Conservation (phyloP, 305 asterid species). For the Fraxinus velutina region DNA sequence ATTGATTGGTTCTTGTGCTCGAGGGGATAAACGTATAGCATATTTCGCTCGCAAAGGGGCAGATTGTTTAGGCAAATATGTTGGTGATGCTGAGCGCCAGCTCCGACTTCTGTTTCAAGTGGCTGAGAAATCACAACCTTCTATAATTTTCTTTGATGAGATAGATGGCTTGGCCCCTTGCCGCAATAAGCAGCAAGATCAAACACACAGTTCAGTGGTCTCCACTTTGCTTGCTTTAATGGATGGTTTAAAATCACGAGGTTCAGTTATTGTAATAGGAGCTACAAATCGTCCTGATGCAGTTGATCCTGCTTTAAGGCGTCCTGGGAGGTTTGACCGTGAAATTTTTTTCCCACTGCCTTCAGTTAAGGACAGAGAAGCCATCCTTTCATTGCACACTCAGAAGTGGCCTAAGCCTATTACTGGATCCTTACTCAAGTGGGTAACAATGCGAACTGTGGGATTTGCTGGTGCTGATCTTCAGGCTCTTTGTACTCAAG, state of each 20-base stretch:
- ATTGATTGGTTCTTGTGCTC: constrained; percentile 96
- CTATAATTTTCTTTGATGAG: constrained; percentile 95
- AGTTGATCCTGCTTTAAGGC: constrained; percentile 93
- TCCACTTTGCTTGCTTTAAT: constrained; percentile 94
- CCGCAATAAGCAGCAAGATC: constrained; percentile 87
- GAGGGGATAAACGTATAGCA: constrained; percentile 89
- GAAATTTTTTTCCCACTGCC: constrained; percentile 96
- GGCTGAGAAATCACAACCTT: constrained; percentile 98
- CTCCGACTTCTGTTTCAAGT: constrained; percentile 90
- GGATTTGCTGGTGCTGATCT: constrained; percentile 99
- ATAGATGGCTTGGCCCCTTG: constrained; percentile 99
- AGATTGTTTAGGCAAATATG: constrained; percentile 97
- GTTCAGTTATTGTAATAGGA: constrained; percentile 95
- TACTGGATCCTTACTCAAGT: constrained; percentile 72
- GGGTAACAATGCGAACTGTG: constrained; percentile 76
- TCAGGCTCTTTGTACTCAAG: constrained; percentile 98
- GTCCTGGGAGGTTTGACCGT: constrained; percentile 98
- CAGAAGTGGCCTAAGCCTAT: constrained; percentile 90
- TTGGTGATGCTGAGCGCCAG: constrained; percentile 99
- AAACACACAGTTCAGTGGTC: constrained; percentile 98
- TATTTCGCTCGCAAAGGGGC: constrained; percentile 99
- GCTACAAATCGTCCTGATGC: constrained; percentile 99
- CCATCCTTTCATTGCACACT: constrained; percentile 84
- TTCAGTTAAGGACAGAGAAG: constrained; percentile 79
- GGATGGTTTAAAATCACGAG: constrained; percentile 97